phyloP scores from a whole-genome alignment of 805 yeast genomes.

The Citeromyces matritensis region DNA sequence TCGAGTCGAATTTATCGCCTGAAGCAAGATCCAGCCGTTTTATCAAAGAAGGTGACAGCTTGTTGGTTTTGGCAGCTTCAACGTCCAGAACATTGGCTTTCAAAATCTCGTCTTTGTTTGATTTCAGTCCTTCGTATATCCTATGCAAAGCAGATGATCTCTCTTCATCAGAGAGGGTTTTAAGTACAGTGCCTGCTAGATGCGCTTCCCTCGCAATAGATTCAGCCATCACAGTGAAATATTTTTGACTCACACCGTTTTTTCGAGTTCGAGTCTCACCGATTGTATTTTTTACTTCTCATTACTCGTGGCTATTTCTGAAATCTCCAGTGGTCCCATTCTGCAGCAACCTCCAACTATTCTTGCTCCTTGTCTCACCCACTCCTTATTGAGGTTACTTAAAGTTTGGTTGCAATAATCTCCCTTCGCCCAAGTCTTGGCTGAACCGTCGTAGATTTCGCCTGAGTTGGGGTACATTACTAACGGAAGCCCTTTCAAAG shows the following conservation, averaged over 20 bases:
- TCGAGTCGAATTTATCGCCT: slow-evolving; percentile 77
- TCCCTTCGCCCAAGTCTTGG: slow-evolving; percentile 22
- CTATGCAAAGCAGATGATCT: slow-evolving; percentile 60
- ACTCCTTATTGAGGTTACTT: slow-evolving; percentile 13
- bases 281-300: background rate
- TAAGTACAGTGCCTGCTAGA: slow-evolving; percentile 68
- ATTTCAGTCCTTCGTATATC: slow-evolving; percentile 55
- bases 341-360: slow-evolving; percentile 71
- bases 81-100: slow-evolving; percentile 66
- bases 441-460: slow-evolving; percentile 37
- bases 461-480: slow-evolving; percentile 70
- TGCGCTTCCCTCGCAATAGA: slow-evolving; percentile 71
- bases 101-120: slow-evolving; percentile 45
- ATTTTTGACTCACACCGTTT: background rate
- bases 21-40: slow-evolving; percentile 74
- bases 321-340: slow-evolving; percentile 38
- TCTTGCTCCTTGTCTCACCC: slow-evolving; percentile 24
- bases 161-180: slow-evolving; percentile 59
- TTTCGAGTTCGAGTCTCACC: background rate
- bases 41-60: slow-evolving; percentile 54
- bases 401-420: slow-evolving; percentile 4
- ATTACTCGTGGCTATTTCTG: slow-evolving; percentile 5
- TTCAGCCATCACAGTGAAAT: slow-evolving; percentile 35
- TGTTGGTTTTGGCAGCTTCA: slow-evolving; percentile 45
- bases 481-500: slow-evolving; percentile 17